A percentile compares a stretch with the other conserved stretches of the same genome.
Conservation (phyloP, 1,139 yeast genomes). For the Hanseniaspora gamundiae region DNA sequence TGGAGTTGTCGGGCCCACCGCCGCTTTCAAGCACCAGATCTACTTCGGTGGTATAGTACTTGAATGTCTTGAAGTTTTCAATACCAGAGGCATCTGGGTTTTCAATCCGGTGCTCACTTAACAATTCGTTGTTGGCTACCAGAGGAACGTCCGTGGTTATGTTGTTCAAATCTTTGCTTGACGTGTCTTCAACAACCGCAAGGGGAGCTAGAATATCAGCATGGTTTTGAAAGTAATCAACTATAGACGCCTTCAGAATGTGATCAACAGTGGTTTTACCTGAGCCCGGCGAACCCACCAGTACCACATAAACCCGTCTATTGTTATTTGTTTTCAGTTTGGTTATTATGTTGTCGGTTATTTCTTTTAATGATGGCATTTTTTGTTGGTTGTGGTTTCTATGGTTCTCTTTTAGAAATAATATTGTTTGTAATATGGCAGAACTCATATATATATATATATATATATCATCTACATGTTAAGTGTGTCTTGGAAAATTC, state of each 20-base stretch:
- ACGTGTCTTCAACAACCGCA: too few relatives aligned
- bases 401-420: too few relatives aligned
- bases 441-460: too few relatives aligned
- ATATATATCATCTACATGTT: too few relatives aligned
- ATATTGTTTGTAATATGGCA: too few relatives aligned
- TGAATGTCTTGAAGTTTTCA: constrained; percentile 25
- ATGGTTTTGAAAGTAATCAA: constrained; percentile 10
- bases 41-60: constrained; percentile 8
- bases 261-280: constrained; percentile 65
- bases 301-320: constrained; percentile 38
- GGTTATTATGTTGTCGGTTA: background rate
- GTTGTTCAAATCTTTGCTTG: background rate
- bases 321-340: constrained; percentile 16
- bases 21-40: constrained; percentile 16
- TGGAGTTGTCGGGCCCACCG: constrained; percentile 14
- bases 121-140: constrained; percentile 11
- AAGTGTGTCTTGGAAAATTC: too few relatives aligned
- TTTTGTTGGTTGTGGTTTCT: too few relatives aligned
- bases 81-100: constrained; percentile 36
- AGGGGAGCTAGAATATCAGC: too few relatives aligned
- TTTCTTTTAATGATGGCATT: background rate
- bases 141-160: constrained; percentile 6
- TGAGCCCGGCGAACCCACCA: constrained; percentile 75
- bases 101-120: constrained; percentile 22
- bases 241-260: constrained; percentile 29